Percentiles rank a stretch among this genome's conserved stretches.
Evolutionary conservation across 305 asterid species (phyloP).

Genomic region (Galium porrigens): DNA sequence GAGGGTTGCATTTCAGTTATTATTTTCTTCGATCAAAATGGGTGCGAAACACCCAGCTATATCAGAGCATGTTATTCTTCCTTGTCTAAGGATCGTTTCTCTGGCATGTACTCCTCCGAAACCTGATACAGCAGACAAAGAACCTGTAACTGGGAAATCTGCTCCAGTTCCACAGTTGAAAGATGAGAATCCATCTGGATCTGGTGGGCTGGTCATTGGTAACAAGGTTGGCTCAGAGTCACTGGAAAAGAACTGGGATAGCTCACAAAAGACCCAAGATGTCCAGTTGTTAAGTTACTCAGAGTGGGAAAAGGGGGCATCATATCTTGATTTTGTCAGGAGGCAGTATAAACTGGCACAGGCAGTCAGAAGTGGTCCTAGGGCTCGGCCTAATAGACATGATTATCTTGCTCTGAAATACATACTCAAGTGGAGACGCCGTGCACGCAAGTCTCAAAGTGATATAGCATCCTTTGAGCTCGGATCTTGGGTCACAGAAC

Average conservation of each 20-base stretch:
- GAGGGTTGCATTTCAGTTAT: conserved; percentile 81
- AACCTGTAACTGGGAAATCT: conserved; percentile 47
- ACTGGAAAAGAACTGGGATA: conserved; percentile 67
- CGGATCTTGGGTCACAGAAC: conserved; percentile 99
- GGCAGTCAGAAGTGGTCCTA: conserved; percentile 56
- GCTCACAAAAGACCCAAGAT: conserved; percentile 64
- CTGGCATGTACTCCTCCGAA: conserved; percentile 97
- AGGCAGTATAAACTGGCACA: conserved; percentile 85
- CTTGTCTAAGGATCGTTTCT: conserved; percentile 88
- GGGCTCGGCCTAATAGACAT: conserved; percentile 63
- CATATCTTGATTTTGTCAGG: conserved; percentile 99
- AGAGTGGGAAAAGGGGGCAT: conserved; percentile 97
- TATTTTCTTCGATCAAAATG: conserved; percentile 83
- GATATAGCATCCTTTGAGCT: conserved; percentile 74
- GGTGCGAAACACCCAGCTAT: conserved; percentile 99
- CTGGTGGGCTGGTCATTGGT: conserved; percentile 38
- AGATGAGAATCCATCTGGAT: conserved; percentile 60
- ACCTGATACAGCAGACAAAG: conserved; percentile 80
- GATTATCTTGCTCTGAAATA: conserved; percentile 86
- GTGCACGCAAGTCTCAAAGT: conserved; percentile 50
- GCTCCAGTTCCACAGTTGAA: conserved; percentile 41
- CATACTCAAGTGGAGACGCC: conserved; percentile 87
- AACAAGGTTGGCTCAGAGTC: conserved; percentile 40
- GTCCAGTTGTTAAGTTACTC: conserved; percentile 73
- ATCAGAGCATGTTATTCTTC: conserved; percentile 90